Evolutionary conservation across 139 green algal species (phyloP).

Genomic region (Chlamydomonas eustigma): DNA sequence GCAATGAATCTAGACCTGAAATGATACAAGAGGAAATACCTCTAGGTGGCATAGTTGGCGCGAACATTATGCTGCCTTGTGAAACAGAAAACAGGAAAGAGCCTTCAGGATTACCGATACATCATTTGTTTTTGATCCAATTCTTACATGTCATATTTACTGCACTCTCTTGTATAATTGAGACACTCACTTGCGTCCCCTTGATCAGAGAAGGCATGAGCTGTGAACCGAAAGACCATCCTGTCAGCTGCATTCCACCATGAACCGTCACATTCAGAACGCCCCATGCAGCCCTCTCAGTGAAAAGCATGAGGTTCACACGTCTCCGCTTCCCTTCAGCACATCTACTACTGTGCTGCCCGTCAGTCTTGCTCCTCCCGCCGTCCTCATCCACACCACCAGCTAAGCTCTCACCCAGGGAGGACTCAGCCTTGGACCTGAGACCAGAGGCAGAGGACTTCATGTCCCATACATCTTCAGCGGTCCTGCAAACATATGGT

Average conservation of each 20-base stretch:
- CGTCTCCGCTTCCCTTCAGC: neutral
- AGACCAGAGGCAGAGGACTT: neutral
- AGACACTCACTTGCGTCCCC: too few species aligned
- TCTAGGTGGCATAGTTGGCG: too few species aligned
- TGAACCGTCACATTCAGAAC: constrained; percentile 15
- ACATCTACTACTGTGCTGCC: neutral
- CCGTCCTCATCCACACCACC: neutral
- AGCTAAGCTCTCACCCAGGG: neutral
- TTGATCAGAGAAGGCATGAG: neutral
- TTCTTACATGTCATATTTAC: too few species aligned
- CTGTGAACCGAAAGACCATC: constrained; percentile 3
- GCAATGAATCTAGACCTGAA: too few species aligned
- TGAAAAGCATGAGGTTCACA: constrained; percentile 4
- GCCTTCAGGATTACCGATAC: too few species aligned
- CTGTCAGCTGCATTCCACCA: neutral
- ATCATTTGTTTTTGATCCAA: too few species aligned
- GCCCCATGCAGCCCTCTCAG: constrained; percentile 14
- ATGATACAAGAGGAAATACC: too few species aligned
- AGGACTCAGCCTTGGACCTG: neutral
- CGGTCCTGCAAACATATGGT: neutral
- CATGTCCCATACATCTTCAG: neutral
- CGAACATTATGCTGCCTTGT: too few species aligned
- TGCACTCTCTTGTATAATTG: too few species aligned
- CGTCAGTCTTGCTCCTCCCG: too few species aligned
- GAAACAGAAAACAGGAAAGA: too few species aligned